Conservation (phyloP, 73 alveolate genomes). For the Diophrys sp. region DNA sequence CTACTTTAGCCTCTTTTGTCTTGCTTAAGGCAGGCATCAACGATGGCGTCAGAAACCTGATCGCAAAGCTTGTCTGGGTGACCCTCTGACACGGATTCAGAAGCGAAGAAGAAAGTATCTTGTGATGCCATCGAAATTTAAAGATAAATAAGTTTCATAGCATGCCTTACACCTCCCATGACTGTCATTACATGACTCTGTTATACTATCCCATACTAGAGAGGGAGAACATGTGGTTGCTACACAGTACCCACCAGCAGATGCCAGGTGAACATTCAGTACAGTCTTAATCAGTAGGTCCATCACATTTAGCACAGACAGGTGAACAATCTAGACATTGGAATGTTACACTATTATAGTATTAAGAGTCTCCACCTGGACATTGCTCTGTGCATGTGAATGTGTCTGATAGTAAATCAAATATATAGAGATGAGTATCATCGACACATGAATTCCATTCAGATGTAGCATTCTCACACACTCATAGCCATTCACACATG, state of each 20-base stretch:
- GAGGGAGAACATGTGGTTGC: too few species aligned
- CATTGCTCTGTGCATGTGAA: too few species aligned
- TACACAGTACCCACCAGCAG: too few species aligned
- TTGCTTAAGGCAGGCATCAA: constrained; percentile 26
- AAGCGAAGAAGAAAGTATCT: constrained; percentile 84
- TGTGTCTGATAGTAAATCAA: not conserved
- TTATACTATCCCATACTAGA: too few species aligned
- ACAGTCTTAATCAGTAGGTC: too few species aligned
- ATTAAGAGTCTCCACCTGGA: too few species aligned
- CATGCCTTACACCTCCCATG: too few species aligned
- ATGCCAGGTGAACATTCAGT: too few species aligned
- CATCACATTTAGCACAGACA: too few species aligned
- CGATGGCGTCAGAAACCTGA: constrained; percentile 85
- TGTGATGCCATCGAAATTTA: not conserved
- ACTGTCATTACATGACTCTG: too few species aligned
- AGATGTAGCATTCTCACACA: not conserved
- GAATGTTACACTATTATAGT: too few species aligned
- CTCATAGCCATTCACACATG: not conserved
- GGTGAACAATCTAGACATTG: too few species aligned
- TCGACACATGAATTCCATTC: not conserved
- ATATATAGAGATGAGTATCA: not conserved
- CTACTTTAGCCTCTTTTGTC: constrained; percentile 21
- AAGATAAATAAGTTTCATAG: not conserved
- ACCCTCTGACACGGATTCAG: constrained; percentile 95
- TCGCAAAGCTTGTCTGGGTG: constrained; percentile 98